A percentile compares a stretch with the other conserved stretches of the same genome.
These are phyloP conservation scores for Cercospora canescens DNA, from an alignment of 2,329 filamentous ascomycete species.

Conservation along the genomic window DNA sequence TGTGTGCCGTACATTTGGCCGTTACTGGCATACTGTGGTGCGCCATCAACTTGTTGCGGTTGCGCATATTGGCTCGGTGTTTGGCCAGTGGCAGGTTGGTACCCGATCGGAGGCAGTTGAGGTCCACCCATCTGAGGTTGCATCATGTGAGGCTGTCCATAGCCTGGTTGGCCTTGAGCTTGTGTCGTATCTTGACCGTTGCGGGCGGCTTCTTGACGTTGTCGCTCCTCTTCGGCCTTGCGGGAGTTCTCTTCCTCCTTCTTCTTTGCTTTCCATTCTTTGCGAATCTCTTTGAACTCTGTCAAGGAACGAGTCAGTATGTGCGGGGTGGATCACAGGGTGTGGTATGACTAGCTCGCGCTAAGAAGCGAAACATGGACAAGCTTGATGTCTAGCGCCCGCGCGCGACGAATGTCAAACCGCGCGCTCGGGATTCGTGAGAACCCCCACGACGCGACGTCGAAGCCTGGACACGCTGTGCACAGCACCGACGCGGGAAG, in stretches of 20 bases:
- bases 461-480: not conserved
- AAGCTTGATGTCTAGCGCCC: constrained; percentile 33
- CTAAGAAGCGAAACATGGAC: constrained; percentile 33
- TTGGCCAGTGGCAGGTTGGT: constrained; percentile 48
- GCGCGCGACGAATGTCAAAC: constrained; percentile 28
- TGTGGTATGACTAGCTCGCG: constrained; percentile 31
- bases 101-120: constrained; percentile 54
- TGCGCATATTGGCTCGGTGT: constrained; percentile 49
- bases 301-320: constrained; percentile 39
- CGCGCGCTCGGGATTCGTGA: constrained; percentile 28
- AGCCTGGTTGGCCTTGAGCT: constrained; percentile 51
- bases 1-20: constrained; percentile 47
- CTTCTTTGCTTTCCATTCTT: constrained; percentile 98
- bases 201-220: constrained; percentile 64
- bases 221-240: constrained; percentile 85
- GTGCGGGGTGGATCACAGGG: constrained; percentile 28
- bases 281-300: constrained; percentile 99
- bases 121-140: constrained; percentile 49
- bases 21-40: constrained; percentile 49
- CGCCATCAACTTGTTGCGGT: constrained; percentile 48
- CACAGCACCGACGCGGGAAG: constrained; percentile 8
- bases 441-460: constrained; percentile 18
- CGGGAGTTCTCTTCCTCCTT: constrained; percentile 94
- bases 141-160: constrained; percentile 45
- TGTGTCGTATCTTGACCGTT: constrained; percentile 54